Evolutionary conservation across 1,139 yeast species (phyloP).

Genomic region (Sugiyamaella neomexicana): DNA sequence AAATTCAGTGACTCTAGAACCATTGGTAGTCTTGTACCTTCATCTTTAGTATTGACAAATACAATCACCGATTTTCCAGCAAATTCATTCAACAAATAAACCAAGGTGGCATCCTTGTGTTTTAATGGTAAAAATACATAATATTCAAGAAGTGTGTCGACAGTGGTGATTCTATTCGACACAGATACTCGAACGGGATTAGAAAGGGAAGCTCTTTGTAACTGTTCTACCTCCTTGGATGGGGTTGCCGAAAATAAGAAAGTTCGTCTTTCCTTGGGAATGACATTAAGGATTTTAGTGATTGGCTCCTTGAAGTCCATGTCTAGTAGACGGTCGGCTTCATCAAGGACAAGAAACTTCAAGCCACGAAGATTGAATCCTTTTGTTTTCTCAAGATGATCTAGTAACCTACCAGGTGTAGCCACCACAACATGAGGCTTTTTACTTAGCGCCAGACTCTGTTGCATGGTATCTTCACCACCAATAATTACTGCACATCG

Average conservation of each 20-base stretch:
- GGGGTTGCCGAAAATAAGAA: slow-evolving; percentile 93
- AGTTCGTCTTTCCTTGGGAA: slow-evolving; percentile 85
- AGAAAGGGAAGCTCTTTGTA: slow-evolving; percentile 86
- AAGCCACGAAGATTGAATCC: slow-evolving; percentile 82
- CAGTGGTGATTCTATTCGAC: slow-evolving; percentile 85
- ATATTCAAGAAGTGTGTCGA: slow-evolving; percentile 84
- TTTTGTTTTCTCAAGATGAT: slow-evolving; percentile 91
- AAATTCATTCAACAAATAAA: slow-evolving; percentile 77
- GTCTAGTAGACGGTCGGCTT: slow-evolving; percentile 92
- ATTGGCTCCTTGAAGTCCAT: slow-evolving; percentile 96
- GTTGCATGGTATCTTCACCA: slow-evolving; percentile 99
- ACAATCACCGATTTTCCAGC: slow-evolving; percentile 86
- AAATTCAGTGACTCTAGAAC: slow-evolving; percentile 81
- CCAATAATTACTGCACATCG: slow-evolving; percentile 88
- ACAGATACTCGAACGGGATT: slow-evolving; percentile 93
- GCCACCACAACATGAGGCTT: slow-evolving; percentile 95
- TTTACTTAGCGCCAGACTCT: slow-evolving; percentile 87
- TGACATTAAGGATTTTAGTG: slow-evolving; percentile 78
- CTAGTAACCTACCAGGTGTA: slow-evolving; percentile 95
- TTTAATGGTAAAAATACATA: slow-evolving; percentile 93
- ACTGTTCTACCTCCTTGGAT: slow-evolving; percentile 90
- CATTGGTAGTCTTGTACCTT: slow-evolving; percentile 86
- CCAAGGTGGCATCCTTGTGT: slow-evolving; percentile 81
- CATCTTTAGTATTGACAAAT: slow-evolving; percentile 93
- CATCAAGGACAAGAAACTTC: slow-evolving; percentile 89